Conservation (phyloP, 768 basidiomycete species). For the Pisolithus tinctorius region DNA sequence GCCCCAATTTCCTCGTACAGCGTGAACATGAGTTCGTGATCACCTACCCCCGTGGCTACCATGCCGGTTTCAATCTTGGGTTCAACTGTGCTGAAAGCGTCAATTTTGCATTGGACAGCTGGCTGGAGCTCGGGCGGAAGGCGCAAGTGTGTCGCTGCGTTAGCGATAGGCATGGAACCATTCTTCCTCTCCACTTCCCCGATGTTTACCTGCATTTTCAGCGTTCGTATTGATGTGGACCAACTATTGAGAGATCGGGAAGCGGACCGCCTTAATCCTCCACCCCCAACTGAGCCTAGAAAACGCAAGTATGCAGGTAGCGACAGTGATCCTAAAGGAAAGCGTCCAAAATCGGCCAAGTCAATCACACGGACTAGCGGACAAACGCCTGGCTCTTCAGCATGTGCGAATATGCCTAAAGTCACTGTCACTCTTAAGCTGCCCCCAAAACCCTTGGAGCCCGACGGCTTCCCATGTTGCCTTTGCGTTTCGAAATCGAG, state of each 20-base stretch:
- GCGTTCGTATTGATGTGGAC: constrained; percentile 92
- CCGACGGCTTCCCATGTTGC: constrained; percentile 58
- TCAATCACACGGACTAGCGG: not conserved
- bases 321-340: constrained; percentile 22
- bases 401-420: constrained; percentile 24
- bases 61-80: constrained; percentile 94
- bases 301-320: constrained; percentile 35
- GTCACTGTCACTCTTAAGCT: constrained; percentile 60
- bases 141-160: constrained; percentile 75
- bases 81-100: constrained; percentile 97
- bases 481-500: constrained; percentile 51
- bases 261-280: constrained; percentile 30
- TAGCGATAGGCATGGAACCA: constrained; percentile 50
- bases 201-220: constrained; percentile 28
- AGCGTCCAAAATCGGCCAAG: constrained; percentile 17
- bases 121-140: constrained; percentile 81
- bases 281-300: constrained; percentile 1
- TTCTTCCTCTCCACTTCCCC: not conserved
- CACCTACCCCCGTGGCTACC: constrained; percentile 91
- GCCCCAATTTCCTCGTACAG: constrained; percentile 85
- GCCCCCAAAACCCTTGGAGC: constrained; percentile 52
- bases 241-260: constrained; percentile 68
- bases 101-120: constrained; percentile 93
- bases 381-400: constrained; percentile 7
- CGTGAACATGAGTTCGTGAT: constrained; percentile 95